Base-by-base conservation (phyloP, 2,329 filamentous ascomycete genomes). In the Ophiostoma australiae region DNA sequence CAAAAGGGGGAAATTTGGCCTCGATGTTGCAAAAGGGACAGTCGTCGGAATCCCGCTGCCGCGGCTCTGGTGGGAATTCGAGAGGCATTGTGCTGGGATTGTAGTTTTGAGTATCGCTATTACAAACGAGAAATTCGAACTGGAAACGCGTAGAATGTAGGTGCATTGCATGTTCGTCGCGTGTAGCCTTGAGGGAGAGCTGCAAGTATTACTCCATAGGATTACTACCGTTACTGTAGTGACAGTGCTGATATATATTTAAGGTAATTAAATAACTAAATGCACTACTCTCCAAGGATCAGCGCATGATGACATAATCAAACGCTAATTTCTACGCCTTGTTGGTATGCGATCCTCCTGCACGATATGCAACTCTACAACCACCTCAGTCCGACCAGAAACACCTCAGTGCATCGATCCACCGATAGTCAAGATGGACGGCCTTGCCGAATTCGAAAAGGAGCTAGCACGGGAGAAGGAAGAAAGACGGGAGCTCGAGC, bases 11-110 rank as follows among this genome's bases (percentile, higher is more conserved):
- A 77, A 86, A 89, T 71, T 80, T 75, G 37, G 78, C 73, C 33
- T 84, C 81, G 75, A 91, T 90, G 73, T 78, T 79, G 82, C 89
- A 91, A 78, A 91, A 91, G 10, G 89, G 86, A 74, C 89, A 91
- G 55, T 78, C 75, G 33, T 78, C 77, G 10, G 10, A 41, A 35
- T 66, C 39, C 72, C 13, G 71, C 71, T 13, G 71, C 41, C 6
- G 39, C n/a, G 67, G 63, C 23, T 66, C 67, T 4, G 65, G 48
- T 3, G 23, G 6, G 15, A 13, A 61, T 23, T 66, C n/a, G 31
- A 44, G 17, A 68, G 44, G 15, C 71, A 72, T 72, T n/a, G 4
- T 31, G 70, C 4, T 7, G 15, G 2, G 27, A 4, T 68, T 5
- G 23, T 44, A 15, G 35, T 17, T n/a, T 58, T 20, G 44, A 6